Evolutionary conservation across 768 basidiomycete genomes (phyloP).

Genomic region (Leccinum barrowsii): DNA sequence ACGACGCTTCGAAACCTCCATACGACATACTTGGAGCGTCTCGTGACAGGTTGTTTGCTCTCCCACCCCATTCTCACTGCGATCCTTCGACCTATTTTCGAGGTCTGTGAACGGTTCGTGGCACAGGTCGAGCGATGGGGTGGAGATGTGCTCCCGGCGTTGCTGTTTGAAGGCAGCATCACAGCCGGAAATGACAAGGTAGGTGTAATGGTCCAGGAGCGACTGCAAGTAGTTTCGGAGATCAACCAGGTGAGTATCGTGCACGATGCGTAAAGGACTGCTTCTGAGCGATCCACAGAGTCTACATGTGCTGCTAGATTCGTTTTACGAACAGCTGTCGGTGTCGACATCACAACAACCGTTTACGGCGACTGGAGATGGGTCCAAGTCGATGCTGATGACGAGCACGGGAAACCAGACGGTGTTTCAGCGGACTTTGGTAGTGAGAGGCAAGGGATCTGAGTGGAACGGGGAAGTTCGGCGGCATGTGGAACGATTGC

Average conservation of each 20-base stretch:
- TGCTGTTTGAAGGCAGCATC: slow-evolving; percentile 79
- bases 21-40: slow-evolving; percentile 71
- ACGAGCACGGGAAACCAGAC: slow-evolving; percentile 48
- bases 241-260: slow-evolving; percentile 61
- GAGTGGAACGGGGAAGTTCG: slow-evolving; percentile 68
- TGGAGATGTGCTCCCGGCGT: slow-evolving; percentile 81
- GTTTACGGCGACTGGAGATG: slow-evolving; percentile 57
- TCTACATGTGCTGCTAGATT: slow-evolving; percentile 60
- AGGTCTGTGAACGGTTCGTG: slow-evolving; percentile 83
- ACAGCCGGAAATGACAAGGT: slow-evolving; percentile 50
- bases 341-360: slow-evolving; percentile 74
- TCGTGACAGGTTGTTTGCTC: slow-evolving; percentile 77
- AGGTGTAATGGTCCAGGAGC: slow-evolving; percentile 70
- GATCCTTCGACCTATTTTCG: slow-evolving; percentile 69
- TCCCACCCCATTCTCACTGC: slow-evolving; percentile 59
- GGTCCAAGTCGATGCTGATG: slow-evolving; percentile 69
- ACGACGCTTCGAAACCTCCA: slow-evolving; percentile 82
- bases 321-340: slow-evolving; percentile 80
- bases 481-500: slow-evolving; percentile 76
- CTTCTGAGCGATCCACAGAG: slow-evolving; percentile 41
- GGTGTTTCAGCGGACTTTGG: slow-evolving; percentile 46
- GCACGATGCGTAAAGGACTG: not conserved
- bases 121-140: slow-evolving; percentile 90
- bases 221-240: slow-evolving; percentile 64
- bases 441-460: slow-evolving; percentile 42